These are phyloP conservation scores for Phlebiopsis gigantea DNA, from an alignment of 768 basidiomycete genomes.

Conservation along the genomic window DNA sequence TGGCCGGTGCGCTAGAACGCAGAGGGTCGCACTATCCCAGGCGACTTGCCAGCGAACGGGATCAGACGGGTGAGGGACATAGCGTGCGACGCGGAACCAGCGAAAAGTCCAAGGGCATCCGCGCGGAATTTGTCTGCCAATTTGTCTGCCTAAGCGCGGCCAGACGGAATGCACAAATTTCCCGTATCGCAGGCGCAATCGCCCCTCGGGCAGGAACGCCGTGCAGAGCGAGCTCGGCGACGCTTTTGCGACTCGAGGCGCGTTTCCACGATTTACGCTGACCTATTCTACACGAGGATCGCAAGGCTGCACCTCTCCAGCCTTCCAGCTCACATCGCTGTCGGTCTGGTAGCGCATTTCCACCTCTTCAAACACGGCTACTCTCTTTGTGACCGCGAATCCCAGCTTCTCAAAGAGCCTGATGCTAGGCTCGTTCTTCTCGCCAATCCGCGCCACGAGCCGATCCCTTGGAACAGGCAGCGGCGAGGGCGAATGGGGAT, in stretches of 20 bases:
- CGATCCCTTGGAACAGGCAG: constrained; percentile 39
- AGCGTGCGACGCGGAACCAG: not conserved
- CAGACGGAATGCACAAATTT: not conserved
- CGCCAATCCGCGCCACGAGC: constrained; percentile 69
- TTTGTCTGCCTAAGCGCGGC: not conserved
- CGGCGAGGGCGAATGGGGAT: constrained; percentile 21
- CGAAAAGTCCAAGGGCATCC: not conserved
- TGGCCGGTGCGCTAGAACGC: not conserved
- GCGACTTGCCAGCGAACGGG: too few relatives aligned
- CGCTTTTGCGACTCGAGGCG: not conserved
- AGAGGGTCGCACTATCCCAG: not conserved
- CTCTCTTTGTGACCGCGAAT: constrained; percentile 60
- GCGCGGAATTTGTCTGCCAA: not conserved
- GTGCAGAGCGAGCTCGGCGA: not conserved
- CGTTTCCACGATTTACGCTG: not conserved
- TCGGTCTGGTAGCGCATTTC: constrained; percentile 54
- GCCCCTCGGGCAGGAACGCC: not conserved
- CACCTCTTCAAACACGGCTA: constrained; percentile 76
- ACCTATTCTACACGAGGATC: not conserved
- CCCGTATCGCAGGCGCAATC: not conserved
- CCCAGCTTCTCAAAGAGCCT: constrained; percentile 72
- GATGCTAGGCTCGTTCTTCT: constrained; percentile 65
- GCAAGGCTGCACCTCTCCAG: constrained; percentile 6
- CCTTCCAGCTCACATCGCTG: constrained; percentile 11
- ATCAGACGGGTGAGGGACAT: not conserved